Conservation (phyloP, 129 eudicot species). For the Calendula officinalis region DNA sequence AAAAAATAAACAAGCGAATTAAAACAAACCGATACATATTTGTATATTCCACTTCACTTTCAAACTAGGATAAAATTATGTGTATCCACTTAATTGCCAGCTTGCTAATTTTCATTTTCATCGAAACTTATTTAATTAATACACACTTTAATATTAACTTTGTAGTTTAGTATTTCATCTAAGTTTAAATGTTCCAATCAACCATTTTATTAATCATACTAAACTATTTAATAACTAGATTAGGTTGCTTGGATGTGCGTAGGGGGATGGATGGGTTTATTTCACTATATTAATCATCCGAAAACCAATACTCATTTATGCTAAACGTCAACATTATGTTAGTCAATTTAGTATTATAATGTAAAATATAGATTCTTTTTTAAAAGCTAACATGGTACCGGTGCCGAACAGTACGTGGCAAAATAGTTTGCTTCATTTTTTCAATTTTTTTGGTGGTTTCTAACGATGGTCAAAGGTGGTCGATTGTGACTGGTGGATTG, state of each 20-base stretch:
- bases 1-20: background rate
- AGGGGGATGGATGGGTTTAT: constrained; percentile 23
- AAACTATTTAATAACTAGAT: constrained; percentile 11
- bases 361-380: constrained; percentile 5
- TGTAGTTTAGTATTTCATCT: constrained; percentile 24
- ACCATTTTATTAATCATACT: constrained; percentile 18
- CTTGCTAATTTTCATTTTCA: constrained; percentile 24
- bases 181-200: constrained; percentile 35
- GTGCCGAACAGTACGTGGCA: too few species aligned
- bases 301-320: constrained; percentile 4
- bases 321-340: constrained; percentile 2
- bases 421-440: too few species aligned
- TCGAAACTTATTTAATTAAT: constrained; percentile 5
- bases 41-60: background rate
- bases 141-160: constrained; percentile 14
- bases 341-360: too few species aligned
- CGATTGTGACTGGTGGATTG: too few species aligned
- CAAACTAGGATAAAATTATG: background rate
- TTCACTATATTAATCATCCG: constrained; percentile 9
- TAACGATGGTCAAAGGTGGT: too few species aligned
- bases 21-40: background rate
- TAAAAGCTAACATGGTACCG: background rate
- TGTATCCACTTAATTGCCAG: constrained; percentile 21
- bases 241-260: constrained; percentile 21
- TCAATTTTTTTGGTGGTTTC: too few species aligned